Percentiles rank a stretch among this genome's conserved stretches.
Conservation (phyloP, 2,329 filamentous ascomycete species). For the Fusarium caatingaense region DNA sequence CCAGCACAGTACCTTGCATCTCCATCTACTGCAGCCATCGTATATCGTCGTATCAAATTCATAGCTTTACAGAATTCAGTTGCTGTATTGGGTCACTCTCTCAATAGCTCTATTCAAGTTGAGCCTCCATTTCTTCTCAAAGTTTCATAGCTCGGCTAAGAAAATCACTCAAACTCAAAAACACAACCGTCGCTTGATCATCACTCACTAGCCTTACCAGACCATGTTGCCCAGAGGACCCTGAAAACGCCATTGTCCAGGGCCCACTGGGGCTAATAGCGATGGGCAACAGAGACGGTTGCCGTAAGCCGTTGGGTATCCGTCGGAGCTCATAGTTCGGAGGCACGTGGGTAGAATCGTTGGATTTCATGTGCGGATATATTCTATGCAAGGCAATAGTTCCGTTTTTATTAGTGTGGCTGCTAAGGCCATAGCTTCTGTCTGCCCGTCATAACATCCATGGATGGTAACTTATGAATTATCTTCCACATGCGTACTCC, state of each 20-base stretch:
- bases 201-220: background rate
- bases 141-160: slow-evolving; percentile 1
- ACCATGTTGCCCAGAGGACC: slow-evolving; percentile 18
- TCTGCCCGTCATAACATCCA: slow-evolving; percentile 1
- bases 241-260: slow-evolving; percentile 22
- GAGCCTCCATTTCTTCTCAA: background rate
- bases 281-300: slow-evolving; percentile 1
- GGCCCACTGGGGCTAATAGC: background rate
- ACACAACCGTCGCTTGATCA: slow-evolving; percentile 1
- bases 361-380: background rate
- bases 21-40: background rate
- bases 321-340: background rate
- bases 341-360: background rate
- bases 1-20: slow-evolving; percentile 9
- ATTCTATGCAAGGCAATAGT: background rate
- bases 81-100: background rate
- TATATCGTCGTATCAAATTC: background rate
- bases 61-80: background rate
- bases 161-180: slow-evolving; percentile 35
- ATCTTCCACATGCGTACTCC: background rate
- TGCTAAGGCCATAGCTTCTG: background rate
- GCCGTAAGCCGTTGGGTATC: background rate
- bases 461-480: slow-evolving; percentile 9
- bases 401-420: background rate
- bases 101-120: background rate